Base-by-base conservation (phyloP, 495 filamentous ascomycete genomes). In the Aeminium ludgeri region DNA sequence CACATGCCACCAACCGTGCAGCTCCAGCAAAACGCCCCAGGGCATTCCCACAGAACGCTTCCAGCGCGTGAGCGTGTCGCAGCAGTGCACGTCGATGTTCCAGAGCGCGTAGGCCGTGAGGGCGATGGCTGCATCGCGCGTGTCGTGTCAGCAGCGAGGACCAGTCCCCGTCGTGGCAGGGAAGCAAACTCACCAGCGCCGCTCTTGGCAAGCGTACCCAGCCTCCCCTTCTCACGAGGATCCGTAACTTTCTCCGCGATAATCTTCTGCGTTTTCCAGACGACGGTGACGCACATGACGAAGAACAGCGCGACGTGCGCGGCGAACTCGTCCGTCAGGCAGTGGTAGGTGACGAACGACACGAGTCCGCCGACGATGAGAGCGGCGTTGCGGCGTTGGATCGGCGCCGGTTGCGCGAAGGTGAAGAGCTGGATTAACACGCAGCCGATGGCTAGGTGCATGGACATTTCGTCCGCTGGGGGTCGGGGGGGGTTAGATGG, bases 1-100 rank as follows among this genome's bases (percentile, higher is more conserved):
- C 17, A 73, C 54, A 55, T 73, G 70, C 72, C 69, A 74, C 60
- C 69, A 78, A 16, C 72, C 71, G 53, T 78, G 72, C 13, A 76
- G 50, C 50, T 74, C 71, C 1, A 74, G 46, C 1, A 70, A 17
- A 44, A 66, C 69, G 19, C 61, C 65, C 64, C 57, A 70, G 1
- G 70, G 73, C 44, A 70, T 50, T 1, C 69, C 69, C 12, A 68
- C 41, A 0, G 17, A 17, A 10, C 51, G 53, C 40, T 63, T 64
- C 16, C 56, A 1, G 0, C 29, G 8, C 10, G 62, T 62, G 4
- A 71, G 46, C 23, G 52, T 36, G 2, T 47, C 32, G 40, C 68
- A 72, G 38, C 55, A 58, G 41, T 60, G 53, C 6, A 59, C 50
- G 32, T 73, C 68, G 30, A 70, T 57, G 30, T 64, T 62, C 68